Base-by-base conservation (phyloP, 2,329 filamentous ascomycete genomes). In the Fusarium sp. region DNA sequence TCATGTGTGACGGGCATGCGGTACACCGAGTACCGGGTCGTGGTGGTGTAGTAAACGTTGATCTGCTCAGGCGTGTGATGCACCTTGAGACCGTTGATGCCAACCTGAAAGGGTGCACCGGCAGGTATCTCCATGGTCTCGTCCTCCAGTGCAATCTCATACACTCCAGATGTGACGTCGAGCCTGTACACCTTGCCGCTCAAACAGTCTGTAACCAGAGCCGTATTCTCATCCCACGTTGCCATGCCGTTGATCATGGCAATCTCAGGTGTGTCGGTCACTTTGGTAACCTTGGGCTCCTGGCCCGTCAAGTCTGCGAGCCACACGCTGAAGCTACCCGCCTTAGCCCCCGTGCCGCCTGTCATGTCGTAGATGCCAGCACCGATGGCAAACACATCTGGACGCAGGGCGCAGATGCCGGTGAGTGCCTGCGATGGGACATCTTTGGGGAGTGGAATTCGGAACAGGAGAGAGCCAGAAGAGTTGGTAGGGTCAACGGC, bases 51-150 rank as follows among this genome's bases (percentile, higher is more conserved):
- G 73, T 70, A 73, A 56, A 74, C 42, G 65, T 69, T 66, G 52
- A 68, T 63, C 65, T 77, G 66, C 2, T 52, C 56, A 8, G 31
- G 8, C 4, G 65, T 60, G 3, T 65, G 72, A 70, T 75, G 74
- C 20, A 71, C 70, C 13, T 75, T 73, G 66, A 77, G 65, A 16
- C 74, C 66, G 63, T 78, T 78, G 65, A 77, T 69, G 33, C 65
- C 69, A 27, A 75, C 57, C 7, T 61, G 67, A 18, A 73, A 65
- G 13, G 67, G 59, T 11, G 74, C 65, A 4, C 63, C 52, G 4
- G 60, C 50, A 11, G 74, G 68, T 5, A 67, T 38, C 7, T 66
- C 60, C 69, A 74, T 74, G 11, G 69, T 73, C n/a, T 74, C 67
- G 11, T 74, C 70, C 20, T 77, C 63, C 18, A 76, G 22, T 10